Conservation (phyloP, 495 filamentous ascomycete species). For the Bathelium albidoporum region DNA sequence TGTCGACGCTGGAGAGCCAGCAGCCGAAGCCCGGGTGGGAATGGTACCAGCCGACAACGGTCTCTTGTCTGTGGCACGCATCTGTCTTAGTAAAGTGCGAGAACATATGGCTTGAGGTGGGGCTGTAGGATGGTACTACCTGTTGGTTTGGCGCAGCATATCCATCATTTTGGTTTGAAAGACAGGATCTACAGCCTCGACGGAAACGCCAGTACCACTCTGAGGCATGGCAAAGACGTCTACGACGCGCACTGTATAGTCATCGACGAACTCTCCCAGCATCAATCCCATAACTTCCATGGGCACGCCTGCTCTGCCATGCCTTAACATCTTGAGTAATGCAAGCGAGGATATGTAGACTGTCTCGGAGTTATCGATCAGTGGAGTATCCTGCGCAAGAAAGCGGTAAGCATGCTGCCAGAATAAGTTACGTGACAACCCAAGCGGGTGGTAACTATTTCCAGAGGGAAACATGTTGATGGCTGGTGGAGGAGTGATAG, state of each 20-base stretch:
- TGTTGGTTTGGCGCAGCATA: constrained; percentile 92
- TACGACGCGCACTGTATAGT: constrained; percentile 94
- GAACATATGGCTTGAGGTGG: constrained; percentile 8
- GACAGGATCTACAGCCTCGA: constrained; percentile 94
- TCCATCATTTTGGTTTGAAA: constrained; percentile 99
- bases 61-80: constrained; percentile 61
- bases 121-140: constrained; percentile 40
- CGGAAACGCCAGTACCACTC: constrained; percentile 94
- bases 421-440: too few relatives aligned
- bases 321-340: constrained; percentile 94
- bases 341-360: constrained; percentile 98
- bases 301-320: constrained; percentile 92
- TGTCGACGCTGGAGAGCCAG: constrained; percentile 97
- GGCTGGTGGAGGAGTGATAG: too few relatives aligned
- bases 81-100: constrained; percentile 6
- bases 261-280: constrained; percentile 97
- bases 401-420: not conserved
- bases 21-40: constrained; percentile 98
- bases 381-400: constrained; percentile 61
- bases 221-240: constrained; percentile 99
- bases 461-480: not conserved
- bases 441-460: too few relatives aligned
- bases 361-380: constrained; percentile 98
- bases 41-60: constrained; percentile 98
- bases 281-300: constrained; percentile 99